Conservation (phyloP, 495 filamentous ascomycete genomes). For the Penicillium simplicissimum region DNA sequence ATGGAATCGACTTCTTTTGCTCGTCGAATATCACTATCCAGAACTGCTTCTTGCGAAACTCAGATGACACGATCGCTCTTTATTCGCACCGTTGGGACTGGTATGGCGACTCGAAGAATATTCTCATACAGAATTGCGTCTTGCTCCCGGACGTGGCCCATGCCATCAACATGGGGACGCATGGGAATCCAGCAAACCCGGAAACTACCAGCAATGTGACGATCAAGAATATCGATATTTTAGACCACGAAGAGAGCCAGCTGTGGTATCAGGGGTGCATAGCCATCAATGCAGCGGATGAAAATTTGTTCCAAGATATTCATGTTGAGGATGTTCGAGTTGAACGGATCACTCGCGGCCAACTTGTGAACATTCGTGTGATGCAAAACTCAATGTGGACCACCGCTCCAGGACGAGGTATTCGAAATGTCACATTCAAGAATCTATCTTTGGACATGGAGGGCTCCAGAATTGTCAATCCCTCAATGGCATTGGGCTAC, state of each 20-base stretch:
- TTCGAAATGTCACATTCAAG: conserved; percentile 19
- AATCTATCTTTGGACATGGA: conserved; percentile 7
- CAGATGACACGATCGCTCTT: conserved; percentile 22
- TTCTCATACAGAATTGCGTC: conserved; percentile 16
- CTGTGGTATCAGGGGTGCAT: conserved; percentile 21
- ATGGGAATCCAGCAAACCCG: conserved; percentile 14
- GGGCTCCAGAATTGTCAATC: conserved; percentile 3
- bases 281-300: conserved; percentile 17
- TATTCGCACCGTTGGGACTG: conserved; percentile 18
- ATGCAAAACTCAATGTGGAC: conserved; percentile 22
- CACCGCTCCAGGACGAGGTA: conserved; percentile 16
- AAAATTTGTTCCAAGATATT: conserved; percentile 16
- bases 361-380: conserved; percentile 21
- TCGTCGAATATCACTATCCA: conserved; percentile 9
- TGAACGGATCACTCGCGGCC: conserved; percentile 14
- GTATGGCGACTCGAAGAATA: conserved; percentile 16
- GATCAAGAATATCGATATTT: conserved; percentile 18
- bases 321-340: conserved; percentile 16
- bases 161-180: conserved; percentile 21
- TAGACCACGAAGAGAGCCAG: conserved; percentile 19
- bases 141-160: conserved; percentile 15
- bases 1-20: conserved; percentile 24
- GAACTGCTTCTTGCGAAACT: conserved; percentile 18
- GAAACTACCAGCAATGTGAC: conserved; percentile 12
- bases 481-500: conserved; percentile 18